Conservation (phyloP, 345 rosid genomes). For the Erodium maritimum region DNA sequence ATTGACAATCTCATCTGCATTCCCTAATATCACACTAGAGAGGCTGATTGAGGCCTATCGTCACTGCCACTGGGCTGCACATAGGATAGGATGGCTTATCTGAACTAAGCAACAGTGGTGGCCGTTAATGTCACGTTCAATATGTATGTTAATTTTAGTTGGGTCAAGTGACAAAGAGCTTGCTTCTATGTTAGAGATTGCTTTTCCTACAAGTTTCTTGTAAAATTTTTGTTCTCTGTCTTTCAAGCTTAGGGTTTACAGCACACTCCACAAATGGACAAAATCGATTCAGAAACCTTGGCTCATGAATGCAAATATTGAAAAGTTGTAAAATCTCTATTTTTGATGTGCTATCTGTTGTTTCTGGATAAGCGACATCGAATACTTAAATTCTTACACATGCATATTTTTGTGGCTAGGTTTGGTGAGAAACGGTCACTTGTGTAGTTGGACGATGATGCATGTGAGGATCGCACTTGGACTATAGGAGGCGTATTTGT, state of each 20-base stretch:
- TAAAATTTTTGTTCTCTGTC: conserved; percentile 16
- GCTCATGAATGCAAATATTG: not conserved
- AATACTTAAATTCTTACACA: not conserved
- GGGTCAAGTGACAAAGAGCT: too few species aligned
- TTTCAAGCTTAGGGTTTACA: conserved; percentile 20
- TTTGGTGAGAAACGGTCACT: too few species aligned
- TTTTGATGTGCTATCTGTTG: too few species aligned
- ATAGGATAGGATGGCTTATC: conserved; percentile 22
- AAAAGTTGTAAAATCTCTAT: too few species aligned
- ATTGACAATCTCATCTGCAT: conserved; percentile 17
- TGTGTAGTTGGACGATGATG: conserved; percentile 19
- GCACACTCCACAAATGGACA: conserved; percentile 21
- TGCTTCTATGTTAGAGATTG: conserved; percentile 14
- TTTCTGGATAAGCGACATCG: not conserved
- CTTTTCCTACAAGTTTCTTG: conserved; percentile 20
- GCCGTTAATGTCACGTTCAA: conserved; percentile 28
- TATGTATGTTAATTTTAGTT: too few species aligned
- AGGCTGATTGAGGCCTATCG: conserved; percentile 13
- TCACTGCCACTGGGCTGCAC: conserved; percentile 9
- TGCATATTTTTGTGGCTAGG: not conserved
- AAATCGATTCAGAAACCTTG: not conserved
- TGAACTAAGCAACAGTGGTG: conserved; percentile 21
- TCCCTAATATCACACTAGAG: conserved; percentile 14
- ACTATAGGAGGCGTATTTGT: conserved; percentile 17
- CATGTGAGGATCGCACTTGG: too few species aligned